Evolutionary conservation across 192 early-diverging fungal species (phyloP).

Genomic region (Ramicandelaber brevisporus): DNA sequence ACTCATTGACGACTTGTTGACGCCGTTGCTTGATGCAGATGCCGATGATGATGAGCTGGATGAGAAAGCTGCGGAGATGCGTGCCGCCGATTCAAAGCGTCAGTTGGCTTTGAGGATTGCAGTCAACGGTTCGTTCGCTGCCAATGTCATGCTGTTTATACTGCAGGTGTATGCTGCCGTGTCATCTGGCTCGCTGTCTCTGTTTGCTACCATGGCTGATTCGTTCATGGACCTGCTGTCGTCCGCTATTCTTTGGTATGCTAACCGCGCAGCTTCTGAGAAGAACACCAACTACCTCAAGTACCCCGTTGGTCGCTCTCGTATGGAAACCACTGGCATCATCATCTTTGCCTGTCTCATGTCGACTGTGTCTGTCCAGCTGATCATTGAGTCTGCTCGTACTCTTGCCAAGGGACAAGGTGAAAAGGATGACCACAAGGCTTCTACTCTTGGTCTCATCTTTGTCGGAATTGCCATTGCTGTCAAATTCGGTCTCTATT

Average conservation of each 20-base stretch:
- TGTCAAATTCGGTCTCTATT: constrained; percentile 31
- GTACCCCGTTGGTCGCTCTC: constrained; percentile 48
- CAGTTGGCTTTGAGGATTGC: constrained; percentile 21
- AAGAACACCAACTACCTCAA: constrained; percentile 27
- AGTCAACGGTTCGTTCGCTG: constrained; percentile 34
- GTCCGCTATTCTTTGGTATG: constrained; percentile 29
- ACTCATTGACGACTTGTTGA: constrained; percentile 45
- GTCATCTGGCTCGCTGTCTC: constrained; percentile 37
- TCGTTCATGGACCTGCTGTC: constrained; percentile 58
- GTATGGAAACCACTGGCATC: constrained; percentile 52
- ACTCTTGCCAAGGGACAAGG: constrained; percentile 21
- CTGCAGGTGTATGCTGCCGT: constrained; percentile 49
- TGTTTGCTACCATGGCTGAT: constrained; percentile 61
- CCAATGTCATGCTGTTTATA: constrained; percentile 35
- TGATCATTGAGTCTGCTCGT: constrained; percentile 36
- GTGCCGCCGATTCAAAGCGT: constrained; percentile 1
- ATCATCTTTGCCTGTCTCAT: constrained; percentile 59
- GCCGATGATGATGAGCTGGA: constrained; percentile 4
- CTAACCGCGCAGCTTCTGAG: constrained; percentile 26
- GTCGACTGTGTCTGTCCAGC: constrained; percentile 37
- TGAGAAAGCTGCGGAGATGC: neutral
- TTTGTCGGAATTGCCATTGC: constrained; percentile 26
- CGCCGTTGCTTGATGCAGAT: constrained; percentile 10
- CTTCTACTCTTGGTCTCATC: constrained; percentile 15
- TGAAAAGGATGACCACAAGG: constrained; percentile 16